Evolutionary conservation across 2,329 filamentous ascomycete species (phyloP).

Genomic region (Calycina herbarum): DNA sequence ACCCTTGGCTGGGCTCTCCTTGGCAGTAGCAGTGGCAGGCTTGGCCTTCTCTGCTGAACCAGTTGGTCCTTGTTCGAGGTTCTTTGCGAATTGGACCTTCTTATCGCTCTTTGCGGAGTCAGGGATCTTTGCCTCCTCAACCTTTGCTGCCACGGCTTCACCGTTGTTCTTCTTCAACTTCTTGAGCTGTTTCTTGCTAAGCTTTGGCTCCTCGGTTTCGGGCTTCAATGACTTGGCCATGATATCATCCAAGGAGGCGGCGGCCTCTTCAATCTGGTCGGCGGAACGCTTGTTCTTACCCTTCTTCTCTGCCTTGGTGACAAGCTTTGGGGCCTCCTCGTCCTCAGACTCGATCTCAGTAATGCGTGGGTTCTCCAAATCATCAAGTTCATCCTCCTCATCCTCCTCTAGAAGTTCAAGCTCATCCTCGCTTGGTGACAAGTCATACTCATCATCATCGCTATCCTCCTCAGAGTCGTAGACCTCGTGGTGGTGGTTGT

Average conservation of each 20-base stretch:
- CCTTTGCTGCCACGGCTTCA: constrained; percentile 67
- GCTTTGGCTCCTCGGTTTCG: constrained; percentile 65
- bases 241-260: constrained; percentile 75
- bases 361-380: constrained; percentile 75
- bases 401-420: constrained; percentile 56
- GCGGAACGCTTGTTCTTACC: constrained; percentile 95
- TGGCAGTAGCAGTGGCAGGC: constrained; percentile 52
- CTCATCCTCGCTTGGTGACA: constrained; percentile 75
- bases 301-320: constrained; percentile 50
- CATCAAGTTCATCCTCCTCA: constrained; percentile 74
- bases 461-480: constrained; percentile 64
- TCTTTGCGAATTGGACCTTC: constrained; percentile 99
- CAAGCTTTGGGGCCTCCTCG: constrained; percentile 67
- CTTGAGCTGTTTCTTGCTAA: constrained; percentile 96
- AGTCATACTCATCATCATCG: constrained; percentile 78
- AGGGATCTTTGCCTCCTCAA: constrained; percentile 58
- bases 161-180: constrained; percentile 99
- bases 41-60: constrained; percentile 56
- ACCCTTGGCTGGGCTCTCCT: constrained; percentile 48
- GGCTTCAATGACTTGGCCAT: constrained; percentile 70
- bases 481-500: constrained; percentile 57
- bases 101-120: constrained; percentile 68
- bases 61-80: constrained; percentile 95
- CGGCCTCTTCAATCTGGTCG: constrained; percentile 61
- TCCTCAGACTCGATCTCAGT: constrained; percentile 81